Percentiles rank a stretch among this genome's conserved stretches.
These are phyloP conservation scores for Pleurotus eryngii DNA, from an alignment of 768 basidiomycete species.

Conservation along the genomic window DNA sequence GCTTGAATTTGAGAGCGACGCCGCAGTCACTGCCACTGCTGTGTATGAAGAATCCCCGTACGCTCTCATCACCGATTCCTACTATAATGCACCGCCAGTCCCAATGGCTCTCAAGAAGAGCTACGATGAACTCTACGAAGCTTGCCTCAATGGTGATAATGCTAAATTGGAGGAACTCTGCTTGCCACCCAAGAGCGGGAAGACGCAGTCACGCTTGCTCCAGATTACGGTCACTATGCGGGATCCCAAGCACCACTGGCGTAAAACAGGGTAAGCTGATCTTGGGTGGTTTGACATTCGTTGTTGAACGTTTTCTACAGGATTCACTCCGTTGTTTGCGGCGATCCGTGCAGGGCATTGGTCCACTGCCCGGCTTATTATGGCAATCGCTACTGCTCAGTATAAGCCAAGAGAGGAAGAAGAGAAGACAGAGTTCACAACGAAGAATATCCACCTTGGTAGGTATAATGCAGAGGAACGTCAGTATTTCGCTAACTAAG, in stretches of 20 bases:
- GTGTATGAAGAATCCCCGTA: background rate
- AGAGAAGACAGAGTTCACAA: slow-evolving; percentile 27
- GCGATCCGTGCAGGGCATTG: slow-evolving; percentile 49
- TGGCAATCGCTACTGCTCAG: slow-evolving; percentile 55
- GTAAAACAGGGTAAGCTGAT: background rate
- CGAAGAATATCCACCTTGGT: slow-evolving; percentile 33
- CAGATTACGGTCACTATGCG: slow-evolving; percentile 40
- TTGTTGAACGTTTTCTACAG: slow-evolving; percentile 20
- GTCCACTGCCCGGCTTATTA: slow-evolving; percentile 56
- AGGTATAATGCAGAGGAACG: background rate
- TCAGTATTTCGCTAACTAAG: background rate
- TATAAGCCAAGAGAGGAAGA: slow-evolving; percentile 37
- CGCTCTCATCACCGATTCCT: background rate
- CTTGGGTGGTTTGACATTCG: background rate
- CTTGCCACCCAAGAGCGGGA: slow-evolving; percentile 35
- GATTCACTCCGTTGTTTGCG: slow-evolving; percentile 46
- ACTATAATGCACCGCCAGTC: slow-evolving; percentile 17
- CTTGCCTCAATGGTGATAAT: slow-evolving; percentile 50
- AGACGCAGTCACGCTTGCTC: slow-evolving; percentile 27
- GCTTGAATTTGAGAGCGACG: background rate
- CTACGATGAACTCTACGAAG: slow-evolving; percentile 58
- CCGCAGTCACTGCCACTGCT: background rate
- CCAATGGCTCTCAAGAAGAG: slow-evolving; percentile 28
- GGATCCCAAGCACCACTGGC: slow-evolving; percentile 10
- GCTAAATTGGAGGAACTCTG: slow-evolving; percentile 50